A percentile compares a stretch with the other conserved stretches of the same genome.
Evolutionary conservation across 2,329 filamentous ascomycete species (phyloP).

Genomic region (Chrysoporthe puriensis): DNA sequence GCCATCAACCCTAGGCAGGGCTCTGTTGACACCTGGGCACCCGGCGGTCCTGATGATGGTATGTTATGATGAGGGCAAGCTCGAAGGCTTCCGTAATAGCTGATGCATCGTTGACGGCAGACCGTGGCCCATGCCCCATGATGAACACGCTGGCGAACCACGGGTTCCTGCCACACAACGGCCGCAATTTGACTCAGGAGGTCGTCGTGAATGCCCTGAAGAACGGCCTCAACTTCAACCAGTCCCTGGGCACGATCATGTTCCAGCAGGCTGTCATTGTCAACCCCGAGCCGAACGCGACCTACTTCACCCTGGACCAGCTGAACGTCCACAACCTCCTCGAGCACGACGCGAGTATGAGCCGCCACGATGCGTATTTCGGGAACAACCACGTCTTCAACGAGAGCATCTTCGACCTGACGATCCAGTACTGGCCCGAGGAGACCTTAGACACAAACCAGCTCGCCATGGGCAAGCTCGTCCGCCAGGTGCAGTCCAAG

Average conservation of each 20-base stretch:
- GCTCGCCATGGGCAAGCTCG: constrained; percentile 50
- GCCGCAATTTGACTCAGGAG: constrained; percentile 45
- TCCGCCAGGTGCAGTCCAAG: constrained; percentile 47
- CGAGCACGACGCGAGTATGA: constrained; percentile 53
- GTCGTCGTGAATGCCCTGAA: constrained; percentile 44
- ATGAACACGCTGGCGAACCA: constrained; percentile 58
- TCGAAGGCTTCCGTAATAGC: background rate
- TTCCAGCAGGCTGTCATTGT: constrained; percentile 46
- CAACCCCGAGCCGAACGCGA: constrained; percentile 50
- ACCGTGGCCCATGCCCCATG: constrained; percentile 52
- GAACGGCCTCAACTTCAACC: constrained; percentile 48
- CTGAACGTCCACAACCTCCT: constrained; percentile 51
- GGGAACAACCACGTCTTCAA: constrained; percentile 59
- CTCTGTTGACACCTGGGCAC: constrained; percentile 5
- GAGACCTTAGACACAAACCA: constrained; percentile 44
- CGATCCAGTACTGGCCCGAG: constrained; percentile 49
- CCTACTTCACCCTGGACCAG: constrained; percentile 45
- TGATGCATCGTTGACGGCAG: constrained; percentile 30
- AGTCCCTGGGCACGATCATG: constrained; percentile 43
- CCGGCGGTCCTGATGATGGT: constrained; percentile 6
- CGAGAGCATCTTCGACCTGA: constrained; percentile 52
- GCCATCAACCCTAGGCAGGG: background rate
- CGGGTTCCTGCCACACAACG: constrained; percentile 51
- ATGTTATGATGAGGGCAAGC: background rate
- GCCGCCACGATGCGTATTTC: constrained; percentile 52